Base-by-base conservation (phyloP, 805 yeast species). In the Wickerhamiella shivajii region DNA sequence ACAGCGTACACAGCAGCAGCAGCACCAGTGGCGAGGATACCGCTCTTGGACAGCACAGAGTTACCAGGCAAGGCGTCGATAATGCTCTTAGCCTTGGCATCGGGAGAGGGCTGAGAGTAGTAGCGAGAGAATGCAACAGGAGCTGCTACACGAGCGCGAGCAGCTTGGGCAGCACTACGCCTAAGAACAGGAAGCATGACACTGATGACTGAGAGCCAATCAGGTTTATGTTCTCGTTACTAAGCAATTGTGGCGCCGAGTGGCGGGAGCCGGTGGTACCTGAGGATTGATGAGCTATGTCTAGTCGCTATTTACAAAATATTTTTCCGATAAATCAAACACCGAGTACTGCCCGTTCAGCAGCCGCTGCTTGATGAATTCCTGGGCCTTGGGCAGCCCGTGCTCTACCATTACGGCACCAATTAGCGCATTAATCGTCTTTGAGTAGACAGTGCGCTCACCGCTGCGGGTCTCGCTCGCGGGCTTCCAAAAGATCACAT, bases 1-100 rank as follows among this genome's bases (percentile, higher is more conserved):
- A 90, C 76, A 45, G 94, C 95, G 64, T 84, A 90, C 47, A 87
- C 60, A 40, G 93, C 75, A 38, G 93, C 97, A 42, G 96, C 96
- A 41, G 94, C 73, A 41, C 87, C 71, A 35, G 98, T 85, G 52
- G 95, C 95, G 53, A 90, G 67, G 54, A 85, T 70, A 55, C 96
- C 95, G 42, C 96, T 83, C 74, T 90, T 90, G 46, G 95, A 72
- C 48, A 87, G 60, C 49, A 71, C 66, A 52, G 73, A 71, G 73
- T 71, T 77, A 58, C 96, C 96, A 59, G 98, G 98, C 48, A 90
- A 64, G 43, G 95, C 81, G 53, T 79, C 85, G 51, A 87, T 73
- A 60, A 87, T 73, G 34, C 94, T 73, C 53, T 71, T 61, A 39
- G 98, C 98, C 70, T 81, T 81, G 49, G 76, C 69, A 67, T 83